Evolutionary conservation across 1,139 yeast species (phyloP).

Genomic region (Candida sp.): DNA sequence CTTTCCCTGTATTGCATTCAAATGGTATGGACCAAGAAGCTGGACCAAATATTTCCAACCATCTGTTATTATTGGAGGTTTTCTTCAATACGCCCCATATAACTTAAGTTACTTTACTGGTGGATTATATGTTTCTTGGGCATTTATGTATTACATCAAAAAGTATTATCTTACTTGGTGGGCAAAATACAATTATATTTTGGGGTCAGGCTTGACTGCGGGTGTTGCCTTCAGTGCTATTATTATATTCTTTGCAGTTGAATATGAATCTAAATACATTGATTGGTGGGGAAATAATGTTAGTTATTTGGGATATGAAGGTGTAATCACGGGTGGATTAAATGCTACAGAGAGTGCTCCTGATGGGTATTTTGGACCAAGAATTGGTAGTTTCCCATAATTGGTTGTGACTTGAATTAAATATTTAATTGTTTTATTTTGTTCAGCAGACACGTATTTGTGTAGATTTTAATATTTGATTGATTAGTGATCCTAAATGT

Average conservation of each 20-base stretch:
- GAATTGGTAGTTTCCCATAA: slow-evolving; percentile 10
- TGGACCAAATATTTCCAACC: slow-evolving; percentile 40
- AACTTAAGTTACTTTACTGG: slow-evolving; percentile 47
- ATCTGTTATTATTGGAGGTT: slow-evolving; percentile 39
- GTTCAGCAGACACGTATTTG: no score
- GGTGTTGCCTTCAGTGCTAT: slow-evolving; percentile 53
- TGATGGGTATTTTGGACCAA: slow-evolving; percentile 47
- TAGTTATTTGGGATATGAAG: slow-evolving; percentile 40
- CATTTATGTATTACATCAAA: slow-evolving; percentile 47
- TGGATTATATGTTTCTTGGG: slow-evolving; percentile 36
- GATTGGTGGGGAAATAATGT: slow-evolving; percentile 64
- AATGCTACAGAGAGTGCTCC: slow-evolving; percentile 20
- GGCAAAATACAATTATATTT: slow-evolving; percentile 56
- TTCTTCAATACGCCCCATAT: slow-evolving; percentile 43
- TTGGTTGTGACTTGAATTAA: neutral
- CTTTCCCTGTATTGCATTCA: slow-evolving; percentile 37
- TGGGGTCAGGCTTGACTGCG: slow-evolving; percentile 47
- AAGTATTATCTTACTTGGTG: slow-evolving; percentile 49
- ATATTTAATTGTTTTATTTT: no score
- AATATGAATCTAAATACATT: slow-evolving; percentile 34
- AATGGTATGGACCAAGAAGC: slow-evolving; percentile 27
- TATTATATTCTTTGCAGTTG: slow-evolving; percentile 54
- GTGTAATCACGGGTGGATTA: slow-evolving; percentile 12
- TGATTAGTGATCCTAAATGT: no score
- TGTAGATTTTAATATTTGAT: no score